A percentile compares a stretch with the other conserved stretches of the same genome.
These are phyloP conservation scores for Jasminum sambac DNA, from an alignment of 257 asterid species.

Conservation along the genomic window DNA sequence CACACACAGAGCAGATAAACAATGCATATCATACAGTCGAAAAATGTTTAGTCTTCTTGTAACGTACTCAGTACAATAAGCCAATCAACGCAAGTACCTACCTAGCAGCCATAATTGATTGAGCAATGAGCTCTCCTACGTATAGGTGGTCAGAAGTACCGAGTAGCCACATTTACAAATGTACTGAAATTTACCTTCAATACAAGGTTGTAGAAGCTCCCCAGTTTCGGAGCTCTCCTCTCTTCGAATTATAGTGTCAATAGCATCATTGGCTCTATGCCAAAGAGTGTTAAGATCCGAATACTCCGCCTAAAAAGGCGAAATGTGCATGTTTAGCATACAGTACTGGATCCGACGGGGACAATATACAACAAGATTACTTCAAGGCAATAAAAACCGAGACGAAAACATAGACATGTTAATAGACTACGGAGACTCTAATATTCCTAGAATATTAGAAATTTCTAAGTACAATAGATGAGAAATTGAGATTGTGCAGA, in stretches of 20 bases:
- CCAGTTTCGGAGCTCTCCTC: slow-evolving; percentile 72
- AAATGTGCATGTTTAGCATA: neutral
- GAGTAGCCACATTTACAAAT: too few species aligned
- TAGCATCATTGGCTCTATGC: slow-evolving; percentile 82
- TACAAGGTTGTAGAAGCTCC: slow-evolving; percentile 74
- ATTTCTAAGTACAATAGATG: slow-evolving; percentile 7
- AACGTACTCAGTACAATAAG: too few species aligned
- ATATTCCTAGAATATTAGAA: too few species aligned
- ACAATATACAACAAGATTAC: neutral
- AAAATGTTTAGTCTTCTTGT: too few species aligned
- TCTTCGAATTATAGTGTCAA: slow-evolving; percentile 70
- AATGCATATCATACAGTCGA: neutral
- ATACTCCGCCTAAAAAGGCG: slow-evolving; percentile 69
- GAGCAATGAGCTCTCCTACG: too few species aligned
- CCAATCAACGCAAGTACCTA: too few species aligned
- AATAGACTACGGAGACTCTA: too few species aligned
- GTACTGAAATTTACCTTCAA: slow-evolving; percentile 63
- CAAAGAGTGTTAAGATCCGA: slow-evolving; percentile 73
- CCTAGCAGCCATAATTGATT: too few species aligned
- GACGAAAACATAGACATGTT: too few species aligned
- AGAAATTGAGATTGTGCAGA: slow-evolving; percentile 14
- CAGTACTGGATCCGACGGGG: neutral
- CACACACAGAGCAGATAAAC: neutral
- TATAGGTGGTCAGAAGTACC: too few species aligned
- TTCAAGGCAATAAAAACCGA: too few species aligned